phyloP scores from a whole-genome alignment of 176 grass and related monocot species.

The sorghum (Sorghum bicolor) region Sorghum_bicolor_NCBIv3 NC_012872.2:63337001-63337500 shows the following conservation, averaged over 20 bases:
- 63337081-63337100: too few relatives aligned
- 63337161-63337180: not conserved
- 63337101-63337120: too few relatives aligned
- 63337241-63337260: not conserved
- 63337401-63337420: not conserved
- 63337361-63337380: constrained; percentile 24
- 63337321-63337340: constrained; percentile 28
- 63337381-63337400: too few relatives aligned
- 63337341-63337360: constrained; percentile 29
- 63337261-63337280: constrained; percentile 7
- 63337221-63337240: constrained; percentile 21
- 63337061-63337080: too few relatives aligned
- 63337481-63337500: not conserved
- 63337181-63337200: not conserved
- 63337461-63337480: not conserved
- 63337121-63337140: not conserved
- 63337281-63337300: constrained; percentile 17
- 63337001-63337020: too few relatives aligned
- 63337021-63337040: too few relatives aligned
- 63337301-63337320: not conserved
- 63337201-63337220: constrained; percentile 24
- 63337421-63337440: not conserved
- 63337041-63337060: too few relatives aligned
- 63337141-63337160: not conserved
- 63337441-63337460: not conserved